Percentiles rank a stretch among this genome's conserved stretches.
phyloP scores from a whole-genome alignment of 139 green algal species.

The Closterium sp. region DNA sequence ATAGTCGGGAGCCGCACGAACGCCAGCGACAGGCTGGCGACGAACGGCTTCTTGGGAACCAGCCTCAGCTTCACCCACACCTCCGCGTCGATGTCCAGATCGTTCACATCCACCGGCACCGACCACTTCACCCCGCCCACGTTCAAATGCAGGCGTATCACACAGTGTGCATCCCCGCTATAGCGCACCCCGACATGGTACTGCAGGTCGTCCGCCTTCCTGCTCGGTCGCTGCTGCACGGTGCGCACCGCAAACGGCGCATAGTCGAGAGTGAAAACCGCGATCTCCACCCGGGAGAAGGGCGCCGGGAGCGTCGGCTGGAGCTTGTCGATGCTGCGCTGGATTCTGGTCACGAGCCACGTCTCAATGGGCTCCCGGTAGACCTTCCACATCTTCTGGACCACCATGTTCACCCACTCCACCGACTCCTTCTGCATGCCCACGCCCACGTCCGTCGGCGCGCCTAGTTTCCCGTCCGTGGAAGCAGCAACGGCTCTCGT shows the following conservation, averaged over 20 bases:
- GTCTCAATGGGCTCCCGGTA: slow-evolving; percentile 72
- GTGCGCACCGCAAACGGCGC: slow-evolving; percentile 86
- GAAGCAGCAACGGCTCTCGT: neutral
- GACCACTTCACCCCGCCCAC: slow-evolving; percentile 14
- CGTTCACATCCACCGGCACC: slow-evolving; percentile 42
- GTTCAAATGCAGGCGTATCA: slow-evolving; percentile 66
- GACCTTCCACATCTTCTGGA: slow-evolving; percentile 66
- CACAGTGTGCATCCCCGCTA: slow-evolving; percentile 83
- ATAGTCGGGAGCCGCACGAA: slow-evolving; percentile 86
- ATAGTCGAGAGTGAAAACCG: slow-evolving; percentile 90
- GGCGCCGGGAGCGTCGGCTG: slow-evolving; percentile 40
- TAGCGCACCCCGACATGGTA: slow-evolving; percentile 73
- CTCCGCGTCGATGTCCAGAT: slow-evolving; percentile 88
- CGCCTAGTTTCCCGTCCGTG: neutral
- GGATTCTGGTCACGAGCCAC: slow-evolving; percentile 87
- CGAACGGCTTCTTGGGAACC: slow-evolving; percentile 84
- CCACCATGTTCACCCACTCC: slow-evolving; percentile 98
- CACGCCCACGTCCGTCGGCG: neutral
- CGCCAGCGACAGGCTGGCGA: slow-evolving; percentile 81
- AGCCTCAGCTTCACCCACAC: slow-evolving; percentile 93
- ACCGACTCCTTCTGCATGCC: slow-evolving; percentile 70
- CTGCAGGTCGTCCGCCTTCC: slow-evolving; percentile 44
- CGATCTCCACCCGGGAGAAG: slow-evolving; percentile 58
- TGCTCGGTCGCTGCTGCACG: slow-evolving; percentile 77
- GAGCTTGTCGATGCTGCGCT: slow-evolving; percentile 87